phyloP scores from a whole-genome alignment of 257 asterid species.

The Verbascum thapsus region DNA sequence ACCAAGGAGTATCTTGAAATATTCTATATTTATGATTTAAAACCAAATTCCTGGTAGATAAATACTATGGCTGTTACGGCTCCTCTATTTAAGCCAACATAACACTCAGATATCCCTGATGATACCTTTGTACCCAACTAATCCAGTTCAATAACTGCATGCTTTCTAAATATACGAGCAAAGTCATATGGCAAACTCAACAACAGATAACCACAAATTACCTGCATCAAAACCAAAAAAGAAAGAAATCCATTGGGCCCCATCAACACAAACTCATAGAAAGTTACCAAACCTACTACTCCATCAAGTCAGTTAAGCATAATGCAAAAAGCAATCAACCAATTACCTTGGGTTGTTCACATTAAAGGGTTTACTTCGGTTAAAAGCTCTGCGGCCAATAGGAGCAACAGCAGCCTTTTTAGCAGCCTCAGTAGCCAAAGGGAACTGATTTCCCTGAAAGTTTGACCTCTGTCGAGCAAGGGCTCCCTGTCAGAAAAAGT shows the following conservation, averaged over 20 bases:
- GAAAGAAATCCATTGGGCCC: neutral
- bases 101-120: conserved; percentile 15
- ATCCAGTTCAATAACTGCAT: conserved; percentile 26
- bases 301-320: neutral
- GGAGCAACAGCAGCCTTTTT: conserved; percentile 63
- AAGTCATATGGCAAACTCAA: conserved; percentile 38
- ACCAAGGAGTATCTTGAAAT: conserved; percentile 8
- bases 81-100: neutral
- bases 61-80: conserved; percentile 2
- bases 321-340: neutral
- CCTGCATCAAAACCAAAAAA: conserved; percentile 44
- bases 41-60: conserved; percentile 18
- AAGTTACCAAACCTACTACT: neutral
- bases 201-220: conserved; percentile 47
- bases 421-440: conserved; percentile 71
- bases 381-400: conserved; percentile 46
- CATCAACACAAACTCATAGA: neutral
- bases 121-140: conserved; percentile 32
- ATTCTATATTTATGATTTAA: conserved; percentile 11
- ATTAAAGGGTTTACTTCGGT: conserved; percentile 41
- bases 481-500: conserved; percentile 47
- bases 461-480: conserved; percentile 65
- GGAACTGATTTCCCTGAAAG: conserved; percentile 62
- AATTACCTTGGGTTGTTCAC: conserved; percentile 55
- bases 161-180: conserved; percentile 35